Percentiles rank a stretch among this genome's conserved stretches.
Evolutionary conservation across 257 asterid genomes (phyloP).

Genomic region (Jasminum sambac): DNA sequence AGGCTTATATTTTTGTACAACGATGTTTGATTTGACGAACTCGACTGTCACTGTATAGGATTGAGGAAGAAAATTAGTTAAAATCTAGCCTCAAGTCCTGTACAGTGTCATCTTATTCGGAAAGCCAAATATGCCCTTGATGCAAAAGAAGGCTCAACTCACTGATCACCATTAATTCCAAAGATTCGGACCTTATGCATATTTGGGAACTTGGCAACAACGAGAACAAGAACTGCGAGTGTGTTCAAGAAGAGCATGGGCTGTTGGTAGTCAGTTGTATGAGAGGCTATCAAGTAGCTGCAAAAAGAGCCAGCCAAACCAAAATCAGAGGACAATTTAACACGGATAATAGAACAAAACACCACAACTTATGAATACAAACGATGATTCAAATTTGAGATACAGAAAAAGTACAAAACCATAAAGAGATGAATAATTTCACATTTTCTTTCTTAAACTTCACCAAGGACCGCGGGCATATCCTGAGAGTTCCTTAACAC

Average conservation of each 20-base stretch:
- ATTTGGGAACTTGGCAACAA: constrained; percentile 80
- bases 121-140: constrained; percentile 14
- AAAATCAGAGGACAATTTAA: not conserved
- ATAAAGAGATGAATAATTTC: not conserved
- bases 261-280: constrained; percentile 79
- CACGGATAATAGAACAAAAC: not conserved
- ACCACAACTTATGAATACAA: not conserved
- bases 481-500: not conserved
- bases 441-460: not conserved
- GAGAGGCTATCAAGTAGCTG: constrained; percentile 90
- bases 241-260: constrained; percentile 85
- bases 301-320: constrained; percentile 6
- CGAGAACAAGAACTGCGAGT: constrained; percentile 66
- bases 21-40: not conserved
- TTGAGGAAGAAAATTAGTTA: not conserved
- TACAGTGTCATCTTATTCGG: constrained; percentile 5
- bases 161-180: constrained; percentile 75
- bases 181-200: constrained; percentile 94
- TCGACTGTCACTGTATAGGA: not conserved
- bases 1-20: not conserved
- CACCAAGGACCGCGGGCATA: not conserved
- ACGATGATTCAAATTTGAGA: not conserved
- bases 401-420: not conserved
- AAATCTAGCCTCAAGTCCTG: not conserved
- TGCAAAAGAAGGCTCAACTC: constrained; percentile 24